Evolutionary conservation across 192 early-diverging fungal genomes (phyloP), one percentile per base, ranked within the genome.

Genomic region (Chytriomyces hyalinus): DNA sequence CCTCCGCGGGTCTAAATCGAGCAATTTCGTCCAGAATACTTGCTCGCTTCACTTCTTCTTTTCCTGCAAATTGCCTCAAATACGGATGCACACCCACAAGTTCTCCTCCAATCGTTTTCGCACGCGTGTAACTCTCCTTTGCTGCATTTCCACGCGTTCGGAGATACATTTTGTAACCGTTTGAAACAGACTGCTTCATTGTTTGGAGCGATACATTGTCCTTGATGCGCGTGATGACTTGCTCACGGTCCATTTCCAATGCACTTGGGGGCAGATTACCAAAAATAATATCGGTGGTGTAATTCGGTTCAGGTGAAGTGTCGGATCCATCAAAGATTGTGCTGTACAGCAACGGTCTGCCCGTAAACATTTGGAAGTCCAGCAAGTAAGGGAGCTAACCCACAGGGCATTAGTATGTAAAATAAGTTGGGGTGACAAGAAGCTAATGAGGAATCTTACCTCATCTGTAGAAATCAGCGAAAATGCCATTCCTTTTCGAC

Each of bases 351-450:
- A 94, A 78, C 5, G 92, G 89, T 13, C 97, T 90, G 7, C 91
- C 91, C 69, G 94, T 84, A 79, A 97, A 99, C 45, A 98, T 83
- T 80, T 98, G 95, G 67, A 99, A 82, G 84, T 99, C 97, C 8
- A 99, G 78, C 61, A 98, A 83, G 73, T 93, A 95, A 1, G 97
- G 96, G 28, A 99, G 72, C 75, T 78, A 51, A 5, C 1, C 1
- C 15, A 46, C 53, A 71, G 62, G 48, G 26, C 45, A 45, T 22
- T 45, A 51, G 51, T 26, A 26, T 0, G 24, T 26, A 5, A 13
- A 44, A 71, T 48, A 72, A 9, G 20, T 64, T 70, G 36, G 20
- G 26, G 36, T 44, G 10, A 20, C 36, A 44, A 78, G 45, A 17
- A 50, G 57, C 60, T 28, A 20, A 36, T 9, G 61, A 0, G 44